Evolutionary conservation across 805 yeast species (phyloP).

Genomic region (Starmerella geochares): DNA sequence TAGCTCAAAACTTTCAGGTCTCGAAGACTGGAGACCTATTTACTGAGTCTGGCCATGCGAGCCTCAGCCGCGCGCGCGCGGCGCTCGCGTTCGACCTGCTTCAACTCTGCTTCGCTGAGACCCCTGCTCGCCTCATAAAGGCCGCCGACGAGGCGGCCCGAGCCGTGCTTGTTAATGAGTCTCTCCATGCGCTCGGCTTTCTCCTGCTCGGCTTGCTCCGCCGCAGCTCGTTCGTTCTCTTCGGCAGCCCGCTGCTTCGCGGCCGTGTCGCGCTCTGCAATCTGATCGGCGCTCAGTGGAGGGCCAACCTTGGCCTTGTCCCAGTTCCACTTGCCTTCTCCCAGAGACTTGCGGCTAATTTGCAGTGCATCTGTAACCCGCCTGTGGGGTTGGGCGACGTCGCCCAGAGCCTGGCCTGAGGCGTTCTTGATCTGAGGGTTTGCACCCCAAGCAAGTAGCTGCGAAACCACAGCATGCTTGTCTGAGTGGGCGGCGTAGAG

Average conservation of each 20-base stretch:
- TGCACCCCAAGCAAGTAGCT: constrained; percentile 54
- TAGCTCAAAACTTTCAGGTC: too few species aligned
- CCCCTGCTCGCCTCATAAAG: constrained; percentile 34
- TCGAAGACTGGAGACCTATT: not conserved
- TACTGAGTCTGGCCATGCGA: constrained; percentile 39
- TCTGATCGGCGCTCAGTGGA: constrained; percentile 34
- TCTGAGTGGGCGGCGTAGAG: constrained; percentile 70
- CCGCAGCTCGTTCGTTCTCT: constrained; percentile 21
- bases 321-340: constrained; percentile 69
- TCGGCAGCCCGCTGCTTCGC: constrained; percentile 21
- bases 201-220: constrained; percentile 18
- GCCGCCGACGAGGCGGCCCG: constrained; percentile 25
- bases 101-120: constrained; percentile 61
- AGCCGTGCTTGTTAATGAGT: constrained; percentile 25
- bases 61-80: constrained; percentile 96
- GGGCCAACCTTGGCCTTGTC: constrained; percentile 50
- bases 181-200: constrained; percentile 25
- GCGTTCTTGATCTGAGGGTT: constrained; percentile 52
- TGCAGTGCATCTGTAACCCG: constrained; percentile 46
- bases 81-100: constrained; percentile 80
- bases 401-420: constrained; percentile 57
- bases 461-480: constrained; percentile 52
- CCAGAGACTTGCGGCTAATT: constrained; percentile 53
- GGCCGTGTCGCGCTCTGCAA: constrained; percentile 27
- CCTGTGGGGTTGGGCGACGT: constrained; percentile 41